Conservation (phyloP, 225 moss, liverwort and hornwort species). For the Polytrichum formosum region DNA sequence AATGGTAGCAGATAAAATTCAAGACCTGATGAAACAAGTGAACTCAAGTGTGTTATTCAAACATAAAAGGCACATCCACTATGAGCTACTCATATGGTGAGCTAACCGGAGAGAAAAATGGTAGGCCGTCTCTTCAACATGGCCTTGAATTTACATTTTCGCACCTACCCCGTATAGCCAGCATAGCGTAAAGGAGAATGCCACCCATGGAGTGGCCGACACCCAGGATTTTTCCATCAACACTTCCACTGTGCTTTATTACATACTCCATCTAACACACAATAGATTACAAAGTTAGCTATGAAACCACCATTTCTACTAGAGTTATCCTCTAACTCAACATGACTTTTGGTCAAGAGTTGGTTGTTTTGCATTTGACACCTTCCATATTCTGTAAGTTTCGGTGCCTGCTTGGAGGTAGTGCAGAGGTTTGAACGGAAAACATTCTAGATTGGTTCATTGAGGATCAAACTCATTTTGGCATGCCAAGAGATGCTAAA, state of each 20-base stretch:
- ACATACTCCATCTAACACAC: conserved; percentile 83
- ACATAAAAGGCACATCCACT: too few species aligned
- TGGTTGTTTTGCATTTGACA: too few species aligned
- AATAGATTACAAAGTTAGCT: conserved; percentile 22
- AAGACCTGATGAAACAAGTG: background rate
- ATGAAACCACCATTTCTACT: too few species aligned
- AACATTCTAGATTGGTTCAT: too few species aligned
- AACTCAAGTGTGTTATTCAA: background rate
- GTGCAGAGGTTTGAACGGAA: too few species aligned
- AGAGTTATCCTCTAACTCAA: too few species aligned
- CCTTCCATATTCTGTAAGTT: too few species aligned
- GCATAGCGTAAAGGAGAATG: conserved; percentile 86
- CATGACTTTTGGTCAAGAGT: too few species aligned
- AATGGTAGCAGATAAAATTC: background rate
- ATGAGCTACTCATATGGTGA: too few species aligned
- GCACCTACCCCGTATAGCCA: conserved; percentile 81
- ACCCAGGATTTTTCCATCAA: conserved; percentile 76
- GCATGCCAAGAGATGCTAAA: too few species aligned
- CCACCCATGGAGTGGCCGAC: conserved; percentile 99
- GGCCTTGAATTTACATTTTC: conserved; percentile 17
- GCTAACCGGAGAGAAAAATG: conserved; percentile 7
- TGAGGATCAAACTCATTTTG: too few species aligned
- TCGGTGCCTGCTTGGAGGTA: too few species aligned
- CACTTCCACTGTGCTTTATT: conserved; percentile 43
- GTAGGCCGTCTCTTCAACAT: conserved; percentile 5